A percentile compares a stretch with the other conserved stretches of the same genome.
phyloP scores from a whole-genome alignment of 345 rosid species.

The Gossypium arboreum region DNA sequence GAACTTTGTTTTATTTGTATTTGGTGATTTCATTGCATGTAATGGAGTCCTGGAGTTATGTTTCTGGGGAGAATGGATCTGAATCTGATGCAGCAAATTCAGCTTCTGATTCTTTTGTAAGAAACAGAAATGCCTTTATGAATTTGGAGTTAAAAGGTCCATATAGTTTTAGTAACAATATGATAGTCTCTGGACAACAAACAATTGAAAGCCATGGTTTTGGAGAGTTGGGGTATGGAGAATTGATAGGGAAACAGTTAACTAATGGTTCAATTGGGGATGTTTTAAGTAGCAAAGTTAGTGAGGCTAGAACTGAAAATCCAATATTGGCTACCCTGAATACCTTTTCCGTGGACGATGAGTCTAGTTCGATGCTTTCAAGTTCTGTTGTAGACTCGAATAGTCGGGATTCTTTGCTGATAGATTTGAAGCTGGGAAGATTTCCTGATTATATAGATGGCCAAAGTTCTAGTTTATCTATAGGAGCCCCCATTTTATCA shows the following conservation, averaged over 20 bases:
- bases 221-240: conserved; percentile 35
- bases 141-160: conserved; percentile 35
- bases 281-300: conserved; percentile 22
- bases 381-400: conserved; percentile 35
- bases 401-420: conserved; percentile 35
- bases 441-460: conserved; percentile 39
- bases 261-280: conserved; percentile 23
- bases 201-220: conserved; percentile 20
- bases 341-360: conserved; percentile 31
- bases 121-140: conserved; percentile 27
- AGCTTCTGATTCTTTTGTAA: conserved; percentile 28
- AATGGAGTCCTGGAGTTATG: conserved; percentile 56
- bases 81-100: conserved; percentile 28
- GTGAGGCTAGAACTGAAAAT: conserved; percentile 25
- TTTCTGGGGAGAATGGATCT: conserved; percentile 34
- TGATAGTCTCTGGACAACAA: conserved; percentile 28
- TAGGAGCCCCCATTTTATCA: conserved; percentile 21
- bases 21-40: conserved; percentile 9
- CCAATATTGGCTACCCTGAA: conserved; percentile 23
- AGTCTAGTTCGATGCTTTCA: conserved; percentile 41
- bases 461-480: conserved; percentile 20
- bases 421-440: conserved; percentile 73
- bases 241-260: conserved; percentile 24
- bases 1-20: conserved; percentile 14
- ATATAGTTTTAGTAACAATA: conserved; percentile 24